Percentiles rank a stretch among this genome's conserved stretches.
Evolutionary conservation across 495 filamentous ascomycete genomes (phyloP).

Genomic region (Tuber borchii): DNA sequence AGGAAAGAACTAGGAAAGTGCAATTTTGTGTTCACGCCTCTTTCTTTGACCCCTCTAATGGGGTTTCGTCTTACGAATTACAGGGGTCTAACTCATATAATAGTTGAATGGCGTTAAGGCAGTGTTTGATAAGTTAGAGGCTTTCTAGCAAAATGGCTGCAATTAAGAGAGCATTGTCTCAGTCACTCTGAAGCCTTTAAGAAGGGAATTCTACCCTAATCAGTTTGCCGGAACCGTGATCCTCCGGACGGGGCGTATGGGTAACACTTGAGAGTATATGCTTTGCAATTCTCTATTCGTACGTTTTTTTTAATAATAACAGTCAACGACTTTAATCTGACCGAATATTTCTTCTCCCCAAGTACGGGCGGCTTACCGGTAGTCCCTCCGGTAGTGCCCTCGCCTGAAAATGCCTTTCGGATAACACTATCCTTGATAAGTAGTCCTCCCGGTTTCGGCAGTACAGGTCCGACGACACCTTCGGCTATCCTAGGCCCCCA

Average conservation of each 20-base stretch:
- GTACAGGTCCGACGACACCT: constrained; percentile 47
- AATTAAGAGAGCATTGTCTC: neutral
- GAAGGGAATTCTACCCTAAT: neutral
- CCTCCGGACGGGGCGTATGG: neutral
- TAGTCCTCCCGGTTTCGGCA: constrained; percentile 49
- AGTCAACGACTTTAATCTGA: constrained; percentile 17
- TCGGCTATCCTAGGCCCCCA: constrained; percentile 41
- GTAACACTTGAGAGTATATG: too few relatives aligned
- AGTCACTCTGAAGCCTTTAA: neutral
- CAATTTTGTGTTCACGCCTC: neutral
- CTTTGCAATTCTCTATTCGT: neutral
- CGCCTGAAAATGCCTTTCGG: constrained; percentile 47
- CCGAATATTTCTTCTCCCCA: constrained; percentile 38
- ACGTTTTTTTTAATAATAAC: neutral
- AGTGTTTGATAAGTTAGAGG: neutral
- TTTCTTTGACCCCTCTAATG: neutral
- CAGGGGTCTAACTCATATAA: neutral
- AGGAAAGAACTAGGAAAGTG: neutral
- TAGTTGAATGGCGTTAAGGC: neutral
- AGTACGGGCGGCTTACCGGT: constrained; percentile 46
- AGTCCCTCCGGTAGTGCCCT: constrained; percentile 45
- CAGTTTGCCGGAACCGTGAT: neutral
- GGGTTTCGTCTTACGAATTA: too few relatives aligned
- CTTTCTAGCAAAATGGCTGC: neutral
- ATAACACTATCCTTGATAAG: constrained; percentile 46